Evolutionary conservation across 805 yeast species (phyloP).

Genomic region (Wickerhamiella nectarea): DNA sequence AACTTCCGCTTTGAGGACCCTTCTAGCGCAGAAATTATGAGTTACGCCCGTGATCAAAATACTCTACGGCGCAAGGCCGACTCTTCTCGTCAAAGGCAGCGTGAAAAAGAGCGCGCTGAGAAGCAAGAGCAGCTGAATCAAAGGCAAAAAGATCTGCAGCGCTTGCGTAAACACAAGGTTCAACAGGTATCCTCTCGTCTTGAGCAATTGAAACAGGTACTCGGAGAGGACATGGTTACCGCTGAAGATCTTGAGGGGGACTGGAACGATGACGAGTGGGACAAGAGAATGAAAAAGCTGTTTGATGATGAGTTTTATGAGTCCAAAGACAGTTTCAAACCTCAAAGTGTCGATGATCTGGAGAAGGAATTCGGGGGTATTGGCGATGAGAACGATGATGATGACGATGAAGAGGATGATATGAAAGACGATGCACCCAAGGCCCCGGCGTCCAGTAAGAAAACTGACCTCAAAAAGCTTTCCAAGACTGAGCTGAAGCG

Average conservation of each 20-base stretch:
- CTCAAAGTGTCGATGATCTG: constrained; percentile 34
- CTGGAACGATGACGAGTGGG: constrained; percentile 87
- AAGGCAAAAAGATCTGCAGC: constrained; percentile 46
- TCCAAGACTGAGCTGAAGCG: constrained; percentile 48
- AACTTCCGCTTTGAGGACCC: constrained; percentile 94
- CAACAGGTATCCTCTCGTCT: constrained; percentile 65
- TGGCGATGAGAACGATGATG: constrained; percentile 17
- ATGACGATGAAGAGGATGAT: constrained; percentile 18
- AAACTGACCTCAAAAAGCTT: constrained; percentile 40
- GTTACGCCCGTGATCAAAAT: constrained; percentile 87
- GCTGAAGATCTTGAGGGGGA: constrained; percentile 72
- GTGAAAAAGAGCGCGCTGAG: constrained; percentile 53
- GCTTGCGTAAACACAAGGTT: constrained; percentile 62
- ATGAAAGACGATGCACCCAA: too few species aligned
- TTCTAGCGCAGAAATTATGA: constrained; percentile 74
- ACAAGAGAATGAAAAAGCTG: constrained; percentile 63
- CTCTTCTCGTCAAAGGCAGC: constrained; percentile 63
- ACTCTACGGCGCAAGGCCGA: constrained; percentile 72
- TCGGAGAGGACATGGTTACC: constrained; percentile 58
- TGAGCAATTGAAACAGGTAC: constrained; percentile 47
- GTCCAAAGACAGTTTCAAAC: constrained; percentile 47
- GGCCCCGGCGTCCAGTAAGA: too few species aligned
- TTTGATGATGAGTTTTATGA: constrained; percentile 74
- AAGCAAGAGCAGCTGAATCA: constrained; percentile 39
- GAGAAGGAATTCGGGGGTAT: constrained; percentile 32